Evolutionary conservation across 2,329 filamentous ascomycete species (phyloP), one percentile per base, ranked within the genome.

Genomic region (Colletotrichum graminicola): DNA sequence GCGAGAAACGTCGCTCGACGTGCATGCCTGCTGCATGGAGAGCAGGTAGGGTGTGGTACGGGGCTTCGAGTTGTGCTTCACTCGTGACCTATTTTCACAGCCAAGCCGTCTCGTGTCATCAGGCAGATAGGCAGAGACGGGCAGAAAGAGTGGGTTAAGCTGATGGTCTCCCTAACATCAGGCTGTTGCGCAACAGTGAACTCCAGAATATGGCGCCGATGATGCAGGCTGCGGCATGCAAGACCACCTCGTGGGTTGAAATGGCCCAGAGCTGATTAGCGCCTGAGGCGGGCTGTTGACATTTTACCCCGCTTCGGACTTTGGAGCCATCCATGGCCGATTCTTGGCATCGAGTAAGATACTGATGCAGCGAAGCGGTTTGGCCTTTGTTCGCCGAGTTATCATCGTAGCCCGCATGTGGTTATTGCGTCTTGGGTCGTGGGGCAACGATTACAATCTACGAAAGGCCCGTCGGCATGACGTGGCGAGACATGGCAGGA

Each of bases 201-300:
- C 14, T 29, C 16, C 60, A 21, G 49, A 43, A 49, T 43, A 47
- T 62, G 63, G 47, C 23, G 26, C 32, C 29, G 41, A 45, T 26
- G n/a, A 55, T 34, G 47, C 36, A 55, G 36, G 52, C 49, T 63
- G 61, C 49, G 29, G 14, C 26, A 63, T 55, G 61, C 61, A 34
- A 54, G 36, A 51, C n/a, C 45, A 32, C 32, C 34, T 52, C 47
- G 39, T 52, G 34, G 41, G 49, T 43, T n/a, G 21, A 21, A 7
- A 32, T 43, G 16, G 34, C n/a, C 29, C 6, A 34, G n/a, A 54
- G 36, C 23, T 59, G 36, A 39, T 54, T 47, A 49, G 59, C 59
- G 21, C 43, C 26, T 59, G 23, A 34, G n/a, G 34, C 49, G n/a
- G 61, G 34, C 36, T 63, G 49, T 32, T 23, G 12, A n/a, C 41